These are phyloP conservation scores for Colletotrichum destructivum DNA, from an alignment of 2,329 filamentous ascomycete genomes.

Conservation along the genomic window DNA sequence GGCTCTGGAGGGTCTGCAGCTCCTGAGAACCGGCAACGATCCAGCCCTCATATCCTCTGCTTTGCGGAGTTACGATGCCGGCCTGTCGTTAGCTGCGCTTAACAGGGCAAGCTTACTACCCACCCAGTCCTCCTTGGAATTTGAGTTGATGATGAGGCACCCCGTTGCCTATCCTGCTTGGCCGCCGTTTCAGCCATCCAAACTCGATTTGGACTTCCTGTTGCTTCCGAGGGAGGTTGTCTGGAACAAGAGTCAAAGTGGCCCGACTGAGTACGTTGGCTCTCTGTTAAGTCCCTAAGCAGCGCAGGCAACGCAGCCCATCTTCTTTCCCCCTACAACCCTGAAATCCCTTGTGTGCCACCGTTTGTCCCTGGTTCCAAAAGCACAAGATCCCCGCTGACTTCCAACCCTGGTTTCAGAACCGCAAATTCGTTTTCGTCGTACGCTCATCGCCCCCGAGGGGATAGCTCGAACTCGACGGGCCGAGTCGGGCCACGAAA, in stretches of 20 bases:
- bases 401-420: neutral
- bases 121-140: slow-evolving; percentile 1
- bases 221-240: neutral
- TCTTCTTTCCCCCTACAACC: too few species aligned
- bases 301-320: too few species aligned
- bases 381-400: too few species aligned
- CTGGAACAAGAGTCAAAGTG: neutral
- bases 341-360: too few species aligned
- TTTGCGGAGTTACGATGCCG: neutral
- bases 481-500: neutral
- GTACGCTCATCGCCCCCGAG: neutral
- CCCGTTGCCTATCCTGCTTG: too few species aligned
- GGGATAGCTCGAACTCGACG: neutral
- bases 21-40: neutral
- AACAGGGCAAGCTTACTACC: slow-evolving; percentile 1
- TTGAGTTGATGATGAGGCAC: slow-evolving; percentile 6
- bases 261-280: neutral
- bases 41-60: neutral
- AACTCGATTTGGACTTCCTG: neutral
- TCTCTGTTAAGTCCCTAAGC: too few species aligned
- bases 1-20: neutral
- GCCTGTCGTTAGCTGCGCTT: neutral
- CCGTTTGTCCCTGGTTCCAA: too few species aligned
- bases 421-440: neutral
- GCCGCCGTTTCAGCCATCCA: neutral